Evolutionary conservation across 129 eudicot species (phyloP), one percentile per base, ranked within the genome.

Genomic region (Helichrysum umbraculigerum): DNA sequence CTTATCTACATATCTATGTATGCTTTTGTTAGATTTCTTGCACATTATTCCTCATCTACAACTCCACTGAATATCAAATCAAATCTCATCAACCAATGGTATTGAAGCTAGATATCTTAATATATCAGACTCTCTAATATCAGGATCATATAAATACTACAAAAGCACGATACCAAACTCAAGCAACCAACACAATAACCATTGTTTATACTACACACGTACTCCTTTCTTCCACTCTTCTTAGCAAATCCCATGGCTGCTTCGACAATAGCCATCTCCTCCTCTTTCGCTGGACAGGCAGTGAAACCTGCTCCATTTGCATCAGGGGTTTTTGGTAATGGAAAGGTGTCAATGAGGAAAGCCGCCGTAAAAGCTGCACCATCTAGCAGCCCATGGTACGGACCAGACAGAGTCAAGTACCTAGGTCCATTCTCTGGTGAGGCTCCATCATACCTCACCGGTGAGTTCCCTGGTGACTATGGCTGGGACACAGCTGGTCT

Each of bases 401-500:
- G 77, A 5, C 59, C 77, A 35, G 77, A 73, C 39, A 39, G 68
- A 39, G 77, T 73, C 68, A 73, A 73, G 69, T 73, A 73, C 69
- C 58, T 59, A 11, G 77, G 77, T 3, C 77, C 77, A 6, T 73
- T 57, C 62, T 57, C 62, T 57, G 62, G 52, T 14, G 52, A 44
- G 17, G 17, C 52, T 44, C 52, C 52, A 11, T 44, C 50, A 2
- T 42, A 42, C 60, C 60, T 54, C 19, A 54, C 60, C 2, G 60
- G 60, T 58, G 80, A 76, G 22, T 76, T 76, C 66, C 80, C 73
- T 0, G 73, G 80, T 9, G 80, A 76, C 63, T 76, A 66, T 3
- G 73, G 80, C 11, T 76, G 73, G 80, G 80, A 76, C 73, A 76
- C 80, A 6, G 73, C 80, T 2, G 73, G 73, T 16, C 80, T 66